Evolutionary conservation across 1,284 basidiomycete genomes (phyloP).

Genomic region (Malassezia arunalokei): DNA sequence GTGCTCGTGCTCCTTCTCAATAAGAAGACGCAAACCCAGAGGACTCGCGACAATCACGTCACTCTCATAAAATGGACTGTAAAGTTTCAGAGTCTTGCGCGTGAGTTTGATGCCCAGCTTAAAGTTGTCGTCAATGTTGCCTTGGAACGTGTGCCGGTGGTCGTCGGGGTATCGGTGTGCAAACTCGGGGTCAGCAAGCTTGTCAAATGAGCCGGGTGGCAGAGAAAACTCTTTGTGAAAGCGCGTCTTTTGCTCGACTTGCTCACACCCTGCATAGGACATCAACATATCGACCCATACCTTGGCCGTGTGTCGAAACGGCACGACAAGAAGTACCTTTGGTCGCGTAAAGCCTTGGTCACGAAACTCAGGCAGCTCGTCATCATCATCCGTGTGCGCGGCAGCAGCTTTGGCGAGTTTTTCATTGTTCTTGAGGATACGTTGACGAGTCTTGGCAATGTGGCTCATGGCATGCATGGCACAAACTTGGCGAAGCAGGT

Average conservation of each 20-base stretch:
- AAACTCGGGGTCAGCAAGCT: conserved; percentile 53
- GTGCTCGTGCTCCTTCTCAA: conserved; percentile 74
- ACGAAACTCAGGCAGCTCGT: conserved; percentile 46
- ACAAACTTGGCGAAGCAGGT: conserved; percentile 18
- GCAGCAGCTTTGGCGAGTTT: conserved; percentile 54
- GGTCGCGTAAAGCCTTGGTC: conserved; percentile 97
- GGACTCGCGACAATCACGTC: conserved; percentile 90
- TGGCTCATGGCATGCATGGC: conserved; percentile 39
- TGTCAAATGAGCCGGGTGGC: conserved; percentile 67
- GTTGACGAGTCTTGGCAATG: conserved; percentile 65
- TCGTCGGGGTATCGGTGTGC: conserved; percentile 67
- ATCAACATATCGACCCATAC: conserved; percentile 53
- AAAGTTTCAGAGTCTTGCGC: conserved; percentile 73
- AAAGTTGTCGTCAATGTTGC: conserved; percentile 96
- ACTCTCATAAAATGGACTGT: conserved; percentile 74
- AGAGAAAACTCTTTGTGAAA: conserved; percentile 73
- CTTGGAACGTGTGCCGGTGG: conserved; percentile 83
- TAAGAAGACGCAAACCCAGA: conserved; percentile 74
- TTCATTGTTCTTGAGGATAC: conserved; percentile 88
- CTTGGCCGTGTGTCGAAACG: conserved; percentile 77
- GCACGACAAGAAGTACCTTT: conserved; percentile 77
- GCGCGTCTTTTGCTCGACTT: conserved; percentile 57
- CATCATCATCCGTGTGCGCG: conserved; percentile 20
- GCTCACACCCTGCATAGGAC: conserved; percentile 25
- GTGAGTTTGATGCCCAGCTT: conserved; percentile 83